A percentile compares a stretch with the other conserved stretches of the same genome.
phyloP scores from a whole-genome alignment of 257 asterid species.

The Agastache rugosa region DNA sequence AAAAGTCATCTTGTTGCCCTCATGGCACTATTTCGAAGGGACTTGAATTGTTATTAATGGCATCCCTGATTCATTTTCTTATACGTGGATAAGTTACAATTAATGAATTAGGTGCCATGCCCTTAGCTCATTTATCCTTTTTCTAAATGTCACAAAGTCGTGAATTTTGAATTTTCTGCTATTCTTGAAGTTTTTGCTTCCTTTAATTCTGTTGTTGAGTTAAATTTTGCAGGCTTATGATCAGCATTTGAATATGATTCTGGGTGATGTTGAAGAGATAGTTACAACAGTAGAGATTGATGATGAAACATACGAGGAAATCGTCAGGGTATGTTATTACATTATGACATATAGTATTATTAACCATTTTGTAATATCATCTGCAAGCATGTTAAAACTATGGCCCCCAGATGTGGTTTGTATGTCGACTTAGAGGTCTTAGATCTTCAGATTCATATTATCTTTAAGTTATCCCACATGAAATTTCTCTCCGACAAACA shows the following conservation, averaged over 20 bases:
- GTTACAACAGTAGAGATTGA: constrained; percentile 92
- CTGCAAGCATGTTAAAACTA: constrained; percentile 20
- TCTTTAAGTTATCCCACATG: constrained; percentile 13
- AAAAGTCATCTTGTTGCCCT: neutral
- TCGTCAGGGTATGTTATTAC: constrained; percentile 75
- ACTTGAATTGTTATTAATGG: neutral
- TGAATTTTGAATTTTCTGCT: constrained; percentile 1
- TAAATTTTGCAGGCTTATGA: constrained; percentile 82
- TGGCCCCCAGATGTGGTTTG: neutral
- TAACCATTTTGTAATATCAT: neutral
- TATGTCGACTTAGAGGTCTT: neutral
- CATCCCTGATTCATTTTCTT: neutral
- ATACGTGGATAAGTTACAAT: neutral
- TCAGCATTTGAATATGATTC: constrained; percentile 98
- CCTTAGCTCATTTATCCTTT: neutral
- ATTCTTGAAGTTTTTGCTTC: neutral
- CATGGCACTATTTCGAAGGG: neutral
- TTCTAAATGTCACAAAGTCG: neutral
- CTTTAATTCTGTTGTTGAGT: constrained; percentile 8
- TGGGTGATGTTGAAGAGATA: constrained; percentile 96
- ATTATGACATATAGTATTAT: neutral
- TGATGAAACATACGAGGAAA: constrained; percentile 98
- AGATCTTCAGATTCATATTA: neutral
- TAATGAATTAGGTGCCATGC: neutral
- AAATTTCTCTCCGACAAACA: neutral